phyloP scores from a whole-genome alignment of 495 filamentous ascomycete species.

The Neurospora discreta region DNA sequence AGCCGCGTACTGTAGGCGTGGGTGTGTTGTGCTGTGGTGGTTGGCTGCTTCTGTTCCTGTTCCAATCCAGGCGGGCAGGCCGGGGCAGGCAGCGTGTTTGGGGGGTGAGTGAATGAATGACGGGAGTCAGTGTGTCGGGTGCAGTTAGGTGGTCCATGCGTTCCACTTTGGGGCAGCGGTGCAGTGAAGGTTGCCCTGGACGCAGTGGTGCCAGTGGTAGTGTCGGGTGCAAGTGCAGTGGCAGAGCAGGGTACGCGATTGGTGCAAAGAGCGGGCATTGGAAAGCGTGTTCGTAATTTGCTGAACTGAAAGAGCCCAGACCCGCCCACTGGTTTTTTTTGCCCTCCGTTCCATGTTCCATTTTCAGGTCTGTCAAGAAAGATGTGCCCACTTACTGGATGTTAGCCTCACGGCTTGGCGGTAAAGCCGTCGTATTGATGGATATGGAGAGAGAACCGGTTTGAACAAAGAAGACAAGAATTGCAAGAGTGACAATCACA shows the following conservation, averaged over 20 bases:
- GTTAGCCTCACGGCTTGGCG: background rate
- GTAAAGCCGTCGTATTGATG: conserved; percentile 1
- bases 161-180: background rate
- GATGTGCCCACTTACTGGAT: background rate
- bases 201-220: background rate
- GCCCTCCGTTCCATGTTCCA: background rate
- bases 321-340: background rate
- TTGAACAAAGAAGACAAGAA: conserved; percentile 6
- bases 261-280: background rate
- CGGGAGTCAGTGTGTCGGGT: too few relatives aligned
- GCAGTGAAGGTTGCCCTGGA: background rate
- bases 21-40: background rate
- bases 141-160: background rate
- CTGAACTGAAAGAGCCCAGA: background rate
- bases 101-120: background rate
- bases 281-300: background rate
- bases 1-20: background rate
- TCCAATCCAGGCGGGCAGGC: too few relatives aligned
- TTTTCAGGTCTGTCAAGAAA: background rate
- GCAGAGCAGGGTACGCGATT: background rate
- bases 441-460: background rate
- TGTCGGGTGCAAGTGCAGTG: background rate
- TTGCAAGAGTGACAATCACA: conserved; percentile 6
- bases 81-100: background rate
- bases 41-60: background rate